phyloP scores from a whole-genome alignment of 768 basidiomycete species.

The Auriscalpium microsporum region DNA sequence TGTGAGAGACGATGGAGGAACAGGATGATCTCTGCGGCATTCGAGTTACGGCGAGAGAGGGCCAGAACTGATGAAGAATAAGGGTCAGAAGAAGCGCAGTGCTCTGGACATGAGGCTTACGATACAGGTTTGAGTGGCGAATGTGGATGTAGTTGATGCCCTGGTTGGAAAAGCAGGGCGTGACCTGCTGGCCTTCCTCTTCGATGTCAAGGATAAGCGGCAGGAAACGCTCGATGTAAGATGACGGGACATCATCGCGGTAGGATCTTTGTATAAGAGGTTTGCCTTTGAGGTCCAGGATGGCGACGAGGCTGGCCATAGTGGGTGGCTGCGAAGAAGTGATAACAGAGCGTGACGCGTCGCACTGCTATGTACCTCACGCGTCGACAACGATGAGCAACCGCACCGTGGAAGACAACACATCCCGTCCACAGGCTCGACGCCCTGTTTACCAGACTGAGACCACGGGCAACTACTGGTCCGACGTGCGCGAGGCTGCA shows the following conservation, averaged over 20 bases:
- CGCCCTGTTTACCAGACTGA: slow-evolving; percentile 21
- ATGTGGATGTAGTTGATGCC: slow-evolving; percentile 99
- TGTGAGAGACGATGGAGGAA: slow-evolving; percentile 91
- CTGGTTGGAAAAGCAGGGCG: slow-evolving; percentile 91
- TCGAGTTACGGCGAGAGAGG: slow-evolving; percentile 89
- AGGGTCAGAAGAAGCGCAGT: background rate
- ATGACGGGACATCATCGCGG: slow-evolving; percentile 86
- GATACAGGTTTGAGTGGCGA: slow-evolving; percentile 92
- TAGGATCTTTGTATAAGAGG: slow-evolving; percentile 95
- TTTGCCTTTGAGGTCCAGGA: slow-evolving; percentile 98
- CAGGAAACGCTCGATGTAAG: slow-evolving; percentile 88
- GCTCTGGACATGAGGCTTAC: slow-evolving; percentile 39
- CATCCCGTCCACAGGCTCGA: background rate
- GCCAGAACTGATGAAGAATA: slow-evolving; percentile 68
- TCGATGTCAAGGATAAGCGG: slow-evolving; percentile 92
- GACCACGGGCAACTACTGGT: slow-evolving; percentile 27
- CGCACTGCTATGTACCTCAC: no score
- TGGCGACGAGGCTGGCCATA: slow-evolving; percentile 74
- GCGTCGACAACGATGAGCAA: no score
- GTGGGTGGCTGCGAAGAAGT: background rate
- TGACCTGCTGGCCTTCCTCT: slow-evolving; percentile 93
- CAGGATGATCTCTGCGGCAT: slow-evolving; percentile 92
- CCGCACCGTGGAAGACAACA: no score
- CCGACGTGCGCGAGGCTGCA: slow-evolving; percentile 26
- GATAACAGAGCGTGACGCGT: no score